Base-by-base conservation (phyloP, 2,329 filamentous ascomycete genomes). In the Helotiales sp. region DNA sequence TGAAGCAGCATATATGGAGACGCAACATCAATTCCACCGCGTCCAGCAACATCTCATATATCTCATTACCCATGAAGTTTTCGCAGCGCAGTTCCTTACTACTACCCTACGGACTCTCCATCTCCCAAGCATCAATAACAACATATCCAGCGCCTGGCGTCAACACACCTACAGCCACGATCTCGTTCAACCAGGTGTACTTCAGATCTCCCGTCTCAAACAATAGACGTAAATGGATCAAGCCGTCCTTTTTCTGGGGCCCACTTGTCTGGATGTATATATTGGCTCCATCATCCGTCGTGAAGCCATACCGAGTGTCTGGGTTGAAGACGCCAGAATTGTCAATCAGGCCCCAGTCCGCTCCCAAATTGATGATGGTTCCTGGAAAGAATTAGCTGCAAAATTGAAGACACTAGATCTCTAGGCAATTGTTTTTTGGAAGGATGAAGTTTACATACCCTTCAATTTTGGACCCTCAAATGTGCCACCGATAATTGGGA, bases 171-270 rank as follows among this genome's bases (percentile, higher is more conserved):
- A 67, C 60, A 22, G 50, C 65, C 10, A 67, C 65, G 17, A 67
- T 58, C 22, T 63, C 50, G 32, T 67, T 67, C 40, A 67, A 24
- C 65, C 65, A 67, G 4, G 37, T 49, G 30, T 67, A 67, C 4
- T 63, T 67, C 2, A 28, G n/a, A 22, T 59, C 20, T 50, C 65
- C 65, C 22, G 65, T 67, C 54, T 63, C 65, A 32, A 63, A 67
- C 3, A 54, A 11, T 8, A 67, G 47, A 2, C 54, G 43, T 15
- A 67, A 15, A 49, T 63, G 52, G 20, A 58, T 20, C 15, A n/a
- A 20, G n/a, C 20, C 32, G n/a, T 57, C 54, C n/a, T 22, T 30
- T 30, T 20, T 34, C 26, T 52, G 43, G 1, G 65, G 49, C 5
- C 65, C 65, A 22, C 60, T 60, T 2, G 50, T 58, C 54, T 50